phyloP scores from a whole-genome alignment of 495 filamentous ascomycete genomes.

The Entonaema liquescens region DNA sequence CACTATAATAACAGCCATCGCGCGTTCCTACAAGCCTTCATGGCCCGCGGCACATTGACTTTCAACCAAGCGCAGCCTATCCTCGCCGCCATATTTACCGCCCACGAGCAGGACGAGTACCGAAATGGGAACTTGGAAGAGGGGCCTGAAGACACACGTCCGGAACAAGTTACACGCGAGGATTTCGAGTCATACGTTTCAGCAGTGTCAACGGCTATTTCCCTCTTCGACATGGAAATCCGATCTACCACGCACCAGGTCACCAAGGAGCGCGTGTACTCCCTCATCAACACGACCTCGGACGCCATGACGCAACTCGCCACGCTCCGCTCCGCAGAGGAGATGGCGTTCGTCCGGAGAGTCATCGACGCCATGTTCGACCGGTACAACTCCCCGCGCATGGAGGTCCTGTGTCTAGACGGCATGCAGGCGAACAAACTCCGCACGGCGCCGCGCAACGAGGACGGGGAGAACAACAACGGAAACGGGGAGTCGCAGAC shows the following conservation, averaged over 20 bases:
- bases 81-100: slow-evolving; percentile 77
- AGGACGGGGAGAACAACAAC: slow-evolving; percentile 50
- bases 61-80: slow-evolving; percentile 75
- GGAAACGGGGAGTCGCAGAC: slow-evolving; percentile 46
- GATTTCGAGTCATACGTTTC: slow-evolving; percentile 74
- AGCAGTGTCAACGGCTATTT: slow-evolving; percentile 74
- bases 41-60: slow-evolving; percentile 78
- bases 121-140: slow-evolving; percentile 21
- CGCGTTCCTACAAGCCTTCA: slow-evolving; percentile 92
- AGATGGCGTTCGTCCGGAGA: slow-evolving; percentile 88
- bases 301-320: slow-evolving; percentile 86
- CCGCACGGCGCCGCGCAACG: slow-evolving; percentile 56
- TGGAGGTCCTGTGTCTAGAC: slow-evolving; percentile 82
- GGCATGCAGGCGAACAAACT: slow-evolving; percentile 78
- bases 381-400: slow-evolving; percentile 74
- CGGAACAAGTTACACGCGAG: slow-evolving; percentile 69
- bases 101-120: slow-evolving; percentile 47
- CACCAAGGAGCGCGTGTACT: slow-evolving; percentile 65
- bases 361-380: slow-evolving; percentile 94
- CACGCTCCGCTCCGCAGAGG: slow-evolving; percentile 81
- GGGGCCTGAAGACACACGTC: slow-evolving; percentile 49
- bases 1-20: slow-evolving; percentile 72
- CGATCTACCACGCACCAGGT: slow-evolving; percentile 72
- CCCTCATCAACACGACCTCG: slow-evolving; percentile 87
- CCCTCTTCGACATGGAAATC: slow-evolving; percentile 87